phyloP scores from a whole-genome alignment of 2,329 filamentous ascomycete species.

The Lachnellula cervina region DNA sequence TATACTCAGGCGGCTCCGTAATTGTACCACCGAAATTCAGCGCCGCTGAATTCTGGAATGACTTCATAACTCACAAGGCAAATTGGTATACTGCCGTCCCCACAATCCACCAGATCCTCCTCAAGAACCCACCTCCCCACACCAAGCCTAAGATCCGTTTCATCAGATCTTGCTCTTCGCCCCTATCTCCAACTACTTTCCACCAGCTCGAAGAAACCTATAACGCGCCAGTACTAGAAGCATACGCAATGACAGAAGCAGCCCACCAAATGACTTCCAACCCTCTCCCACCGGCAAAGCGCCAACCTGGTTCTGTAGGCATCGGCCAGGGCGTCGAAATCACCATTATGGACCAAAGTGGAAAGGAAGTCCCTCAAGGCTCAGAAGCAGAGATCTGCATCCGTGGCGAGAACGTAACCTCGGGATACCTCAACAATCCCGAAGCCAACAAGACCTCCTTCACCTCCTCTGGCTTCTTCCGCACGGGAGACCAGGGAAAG shows the following conservation, averaged over 20 bases:
- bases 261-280: conserved; percentile 81
- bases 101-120: conserved; percentile 84
- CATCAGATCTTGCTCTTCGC: conserved; percentile 82
- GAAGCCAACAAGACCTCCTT: conserved; percentile 71
- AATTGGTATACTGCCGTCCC: conserved; percentile 95
- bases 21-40: conserved; percentile 77
- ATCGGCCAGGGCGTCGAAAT: conserved; percentile 80
- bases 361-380: conserved; percentile 63
- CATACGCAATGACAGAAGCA: conserved; percentile 90
- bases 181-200: conserved; percentile 76
- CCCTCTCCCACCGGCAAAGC: conserved; percentile 63
- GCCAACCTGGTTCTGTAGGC: conserved; percentile 78
- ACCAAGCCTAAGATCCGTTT: conserved; percentile 73
- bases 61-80: conserved; percentile 68
- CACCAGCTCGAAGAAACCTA: conserved; percentile 72
- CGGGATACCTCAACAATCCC: conserved; percentile 79
- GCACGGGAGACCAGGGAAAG: conserved; percentile 82
- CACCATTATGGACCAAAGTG: conserved; percentile 66
- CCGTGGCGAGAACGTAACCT: conserved; percentile 75
- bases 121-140: conserved; percentile 65
- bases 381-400: conserved; percentile 79
- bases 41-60: conserved; percentile 74
- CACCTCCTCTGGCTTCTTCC: conserved; percentile 73
- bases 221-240: conserved; percentile 77
- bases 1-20: conserved; percentile 71